These are phyloP conservation scores for Linum usitatissimum DNA, from an alignment of 345 rosid genomes.

Conservation along the genomic window DNA sequence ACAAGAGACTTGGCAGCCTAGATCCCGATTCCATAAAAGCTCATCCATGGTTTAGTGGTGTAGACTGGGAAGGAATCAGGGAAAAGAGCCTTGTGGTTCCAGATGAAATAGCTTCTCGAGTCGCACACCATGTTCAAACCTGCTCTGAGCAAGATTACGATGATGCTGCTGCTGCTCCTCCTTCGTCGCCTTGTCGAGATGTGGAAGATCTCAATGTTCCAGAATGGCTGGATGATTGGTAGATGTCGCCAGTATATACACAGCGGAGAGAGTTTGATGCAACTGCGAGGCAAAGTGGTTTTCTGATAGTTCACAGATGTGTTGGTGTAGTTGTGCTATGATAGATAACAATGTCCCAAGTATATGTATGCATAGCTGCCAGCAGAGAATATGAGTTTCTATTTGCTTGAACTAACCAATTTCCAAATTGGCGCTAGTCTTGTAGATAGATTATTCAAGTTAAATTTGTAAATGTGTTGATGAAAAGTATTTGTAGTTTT, in stretches of 20 bases:
- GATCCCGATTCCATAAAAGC: conserved; percentile 46
- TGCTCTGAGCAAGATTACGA: conserved; percentile 25
- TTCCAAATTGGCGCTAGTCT: background rate
- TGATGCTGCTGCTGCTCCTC: conserved; percentile 11
- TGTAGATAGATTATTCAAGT: background rate
- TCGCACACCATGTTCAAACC: conserved; percentile 37
- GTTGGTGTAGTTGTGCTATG: too few species aligned
- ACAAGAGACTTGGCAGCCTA: conserved; percentile 51
- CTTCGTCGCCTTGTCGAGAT: conserved; percentile 28
- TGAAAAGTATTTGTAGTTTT: too few species aligned
- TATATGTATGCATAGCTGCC: background rate
- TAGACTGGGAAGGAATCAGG: conserved; percentile 52
- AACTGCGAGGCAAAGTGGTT: background rate
- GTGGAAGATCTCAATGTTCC: conserved; percentile 34
- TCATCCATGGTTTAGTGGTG: conserved; percentile 64
- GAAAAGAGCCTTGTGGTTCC: conserved; percentile 48
- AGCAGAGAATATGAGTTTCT: too few species aligned
- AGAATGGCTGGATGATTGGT: conserved; percentile 86
- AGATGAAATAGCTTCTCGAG: conserved; percentile 39
- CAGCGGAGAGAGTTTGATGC: background rate
- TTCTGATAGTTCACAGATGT: too few species aligned
- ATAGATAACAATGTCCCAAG: too few species aligned
- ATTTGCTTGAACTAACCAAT: too few species aligned
- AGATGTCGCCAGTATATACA: conserved; percentile 7
- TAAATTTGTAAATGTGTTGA: background rate